These are phyloP conservation scores for Fistulina hepatica DNA, from an alignment of 1,284 basidiomycete genomes.

Conservation along the genomic window DNA sequence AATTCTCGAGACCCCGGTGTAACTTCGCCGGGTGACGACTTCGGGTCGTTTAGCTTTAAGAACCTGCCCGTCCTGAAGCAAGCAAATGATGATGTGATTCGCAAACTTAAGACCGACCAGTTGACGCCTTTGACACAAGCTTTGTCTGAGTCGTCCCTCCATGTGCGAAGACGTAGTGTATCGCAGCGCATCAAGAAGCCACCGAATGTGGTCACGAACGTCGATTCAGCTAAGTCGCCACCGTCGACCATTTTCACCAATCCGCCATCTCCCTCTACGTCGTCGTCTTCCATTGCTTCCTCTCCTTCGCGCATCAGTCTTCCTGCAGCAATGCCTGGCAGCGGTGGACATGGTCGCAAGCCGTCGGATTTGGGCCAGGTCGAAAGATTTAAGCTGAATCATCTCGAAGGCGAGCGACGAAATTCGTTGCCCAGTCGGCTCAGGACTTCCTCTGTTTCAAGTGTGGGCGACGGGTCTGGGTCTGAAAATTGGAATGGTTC, in stretches of 20 bases:
- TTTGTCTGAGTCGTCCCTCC: constrained; percentile 47
- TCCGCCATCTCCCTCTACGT: constrained; percentile 84
- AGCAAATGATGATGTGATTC: constrained; percentile 97
- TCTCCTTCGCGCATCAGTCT: constrained; percentile 73
- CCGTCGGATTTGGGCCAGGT: constrained; percentile 79
- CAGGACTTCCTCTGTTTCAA: constrained; percentile 78
- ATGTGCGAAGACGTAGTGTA: constrained; percentile 58
- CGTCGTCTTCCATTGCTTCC: constrained; percentile 86
- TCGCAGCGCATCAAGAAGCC: constrained; percentile 71
- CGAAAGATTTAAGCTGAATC: constrained; percentile 75
- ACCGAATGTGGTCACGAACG: constrained; percentile 58
- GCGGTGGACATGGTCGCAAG: constrained; percentile 58
- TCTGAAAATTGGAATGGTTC: constrained; percentile 66
- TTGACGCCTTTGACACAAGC: constrained; percentile 63
- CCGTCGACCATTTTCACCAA: constrained; percentile 31
- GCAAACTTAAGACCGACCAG: constrained; percentile 83
- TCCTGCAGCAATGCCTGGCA: constrained; percentile 62
- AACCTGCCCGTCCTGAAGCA: constrained; percentile 95
- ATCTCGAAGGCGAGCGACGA: constrained; percentile 65
- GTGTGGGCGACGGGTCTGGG: constrained; percentile 62
- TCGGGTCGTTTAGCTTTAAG: constrained; percentile 98
- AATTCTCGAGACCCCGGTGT: no score
- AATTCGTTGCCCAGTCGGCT: constrained; percentile 84
- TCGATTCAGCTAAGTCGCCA: constrained; percentile 44
- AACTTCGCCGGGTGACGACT: constrained; percentile 70